phyloP scores from a whole-genome alignment of 2,329 filamentous ascomycete genomes.

The Cordyceps cateniannulata region DNA sequence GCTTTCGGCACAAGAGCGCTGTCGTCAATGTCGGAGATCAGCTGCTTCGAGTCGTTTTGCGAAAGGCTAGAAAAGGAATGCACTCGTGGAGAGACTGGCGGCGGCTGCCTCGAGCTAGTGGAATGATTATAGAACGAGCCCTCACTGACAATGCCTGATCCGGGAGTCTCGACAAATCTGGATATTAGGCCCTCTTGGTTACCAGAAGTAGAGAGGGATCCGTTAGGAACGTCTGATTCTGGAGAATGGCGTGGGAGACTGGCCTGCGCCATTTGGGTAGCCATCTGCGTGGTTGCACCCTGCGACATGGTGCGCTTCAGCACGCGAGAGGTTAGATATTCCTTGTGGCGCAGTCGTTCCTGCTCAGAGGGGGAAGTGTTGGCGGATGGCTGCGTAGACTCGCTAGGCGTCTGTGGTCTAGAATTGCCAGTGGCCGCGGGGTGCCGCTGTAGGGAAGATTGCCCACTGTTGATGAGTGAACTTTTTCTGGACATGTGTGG shows the following conservation, averaged over 20 bases:
- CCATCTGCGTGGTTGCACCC: constrained; percentile 59
- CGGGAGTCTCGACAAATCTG: constrained; percentile 49
- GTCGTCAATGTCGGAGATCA: constrained; percentile 25
- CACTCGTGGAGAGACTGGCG: constrained; percentile 32
- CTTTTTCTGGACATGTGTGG: constrained; percentile 44
- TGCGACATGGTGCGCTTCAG: constrained; percentile 58
- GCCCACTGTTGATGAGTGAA: constrained; percentile 44
- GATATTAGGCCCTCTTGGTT: constrained; percentile 48
- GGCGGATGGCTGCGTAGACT: constrained; percentile 16
- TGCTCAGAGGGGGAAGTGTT: constrained; percentile 28
- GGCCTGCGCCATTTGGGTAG: constrained; percentile 43
- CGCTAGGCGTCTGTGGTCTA: constrained; percentile 29
- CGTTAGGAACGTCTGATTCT: constrained; percentile 22
- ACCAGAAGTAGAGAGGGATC: constrained; percentile 20
- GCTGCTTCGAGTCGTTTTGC: constrained; percentile 18
- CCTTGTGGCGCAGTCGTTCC: constrained; percentile 47
- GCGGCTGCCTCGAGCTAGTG: constrained; percentile 24
- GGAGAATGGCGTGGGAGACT: constrained; percentile 31
- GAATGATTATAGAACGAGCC: constrained; percentile 44
- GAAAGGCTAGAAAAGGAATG: constrained; percentile 35
- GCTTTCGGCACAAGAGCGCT: constrained; percentile 42
- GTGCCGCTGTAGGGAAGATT: constrained; percentile 36
- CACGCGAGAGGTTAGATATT: constrained; percentile 61
- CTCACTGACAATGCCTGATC: constrained; percentile 43
- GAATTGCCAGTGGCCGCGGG: constrained; percentile 20